A percentile compares a stretch with the other conserved stretches of the same genome.
Conservation (phyloP, 1,284 basidiomycete species). For the Somion occarium region DNA sequence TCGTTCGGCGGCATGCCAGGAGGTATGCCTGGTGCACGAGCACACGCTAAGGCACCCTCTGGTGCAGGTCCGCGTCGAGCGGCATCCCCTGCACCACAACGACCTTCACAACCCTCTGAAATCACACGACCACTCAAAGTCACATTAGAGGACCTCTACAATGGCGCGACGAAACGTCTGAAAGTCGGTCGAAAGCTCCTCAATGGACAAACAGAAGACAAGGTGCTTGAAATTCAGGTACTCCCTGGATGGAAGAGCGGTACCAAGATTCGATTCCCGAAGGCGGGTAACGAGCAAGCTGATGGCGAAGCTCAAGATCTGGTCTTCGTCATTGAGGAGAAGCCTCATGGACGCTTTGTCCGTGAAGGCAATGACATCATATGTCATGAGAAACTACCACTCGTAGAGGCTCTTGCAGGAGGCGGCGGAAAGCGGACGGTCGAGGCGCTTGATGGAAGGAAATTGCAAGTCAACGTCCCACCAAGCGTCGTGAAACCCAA, state of each 20-base stretch:
- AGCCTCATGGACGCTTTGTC: slow-evolving; percentile 72
- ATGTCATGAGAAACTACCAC: slow-evolving; percentile 58
- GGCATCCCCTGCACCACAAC: slow-evolving; percentile 14
- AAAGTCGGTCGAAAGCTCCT: slow-evolving; percentile 79
- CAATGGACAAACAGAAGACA: slow-evolving; percentile 80
- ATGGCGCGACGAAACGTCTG: slow-evolving; percentile 84
- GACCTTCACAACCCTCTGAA: slow-evolving; percentile 41
- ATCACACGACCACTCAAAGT: slow-evolving; percentile 84
- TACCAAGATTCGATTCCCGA: slow-evolving; percentile 88
- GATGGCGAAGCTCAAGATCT: slow-evolving; percentile 77
- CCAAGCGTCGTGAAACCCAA: slow-evolving; percentile 75
- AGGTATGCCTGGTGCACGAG: slow-evolving; percentile 39
- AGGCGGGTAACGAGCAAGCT: slow-evolving; percentile 82
- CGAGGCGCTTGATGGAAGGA: slow-evolving; percentile 75
- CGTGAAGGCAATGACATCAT: slow-evolving; percentile 82
- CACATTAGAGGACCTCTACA: slow-evolving; percentile 88
- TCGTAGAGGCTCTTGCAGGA: slow-evolving; percentile 81
- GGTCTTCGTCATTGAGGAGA: slow-evolving; percentile 90
- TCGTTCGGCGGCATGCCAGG: slow-evolving; percentile 42
- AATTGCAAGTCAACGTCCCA: slow-evolving; percentile 66
- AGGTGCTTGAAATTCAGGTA: slow-evolving; percentile 86
- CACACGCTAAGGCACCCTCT: not conserved
- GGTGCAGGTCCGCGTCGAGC: not conserved
- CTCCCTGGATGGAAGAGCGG: slow-evolving; percentile 86
- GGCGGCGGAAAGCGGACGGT: slow-evolving; percentile 48